Evolutionary conservation across 495 filamentous ascomycete species (phyloP).

Genomic region (Durotheca rogersii): DNA sequence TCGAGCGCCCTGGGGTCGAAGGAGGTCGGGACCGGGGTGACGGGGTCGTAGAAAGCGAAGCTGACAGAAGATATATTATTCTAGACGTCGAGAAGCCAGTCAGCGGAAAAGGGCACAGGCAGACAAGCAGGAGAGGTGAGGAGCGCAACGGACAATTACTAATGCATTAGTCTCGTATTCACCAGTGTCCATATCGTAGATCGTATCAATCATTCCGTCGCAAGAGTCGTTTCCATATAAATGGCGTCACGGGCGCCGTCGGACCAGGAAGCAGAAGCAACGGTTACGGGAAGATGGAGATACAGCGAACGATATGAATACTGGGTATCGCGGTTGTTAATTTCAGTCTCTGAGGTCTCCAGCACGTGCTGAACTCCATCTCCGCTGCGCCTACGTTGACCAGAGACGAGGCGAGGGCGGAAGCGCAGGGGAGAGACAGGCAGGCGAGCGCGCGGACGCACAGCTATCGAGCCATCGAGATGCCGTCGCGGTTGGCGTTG

Average conservation of each 20-base stretch:
- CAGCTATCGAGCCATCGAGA: slow-evolving; percentile 18
- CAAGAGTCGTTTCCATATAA: slow-evolving; percentile 16
- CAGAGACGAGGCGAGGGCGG: slow-evolving; percentile 16
- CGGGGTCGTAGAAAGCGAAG: slow-evolving; percentile 51
- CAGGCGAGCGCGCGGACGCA: slow-evolving; percentile 1
- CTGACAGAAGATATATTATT: slow-evolving; percentile 49
- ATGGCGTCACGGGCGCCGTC: slow-evolving; percentile 10
- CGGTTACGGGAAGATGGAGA: slow-evolving; percentile 10
- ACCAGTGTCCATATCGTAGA: slow-evolving; percentile 54
- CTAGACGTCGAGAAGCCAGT: slow-evolving; percentile 34
- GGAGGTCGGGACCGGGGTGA: slow-evolving; percentile 38
- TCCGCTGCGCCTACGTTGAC: slow-evolving; percentile 20
- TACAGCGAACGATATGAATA: not conserved
- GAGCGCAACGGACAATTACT: slow-evolving; percentile 43
- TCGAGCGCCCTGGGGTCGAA: slow-evolving; percentile 44
- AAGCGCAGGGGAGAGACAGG: slow-evolving; percentile 5
- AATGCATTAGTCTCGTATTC: slow-evolving; percentile 56
- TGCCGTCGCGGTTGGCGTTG: not conserved
- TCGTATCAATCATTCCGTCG: slow-evolving; percentile 32
- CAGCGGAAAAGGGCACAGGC: slow-evolving; percentile 3
- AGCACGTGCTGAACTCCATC: slow-evolving; percentile 38
- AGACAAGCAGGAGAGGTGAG: not conserved
- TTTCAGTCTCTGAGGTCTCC: slow-evolving; percentile 35
- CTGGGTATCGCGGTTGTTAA: slow-evolving; percentile 8
- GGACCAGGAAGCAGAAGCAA: slow-evolving; percentile 5